Percentiles rank a stretch among this genome's conserved stretches.
Conservation (phyloP, 139 green algal genomes). For the Auxenochlorella pyrenoidosa region DNA sequence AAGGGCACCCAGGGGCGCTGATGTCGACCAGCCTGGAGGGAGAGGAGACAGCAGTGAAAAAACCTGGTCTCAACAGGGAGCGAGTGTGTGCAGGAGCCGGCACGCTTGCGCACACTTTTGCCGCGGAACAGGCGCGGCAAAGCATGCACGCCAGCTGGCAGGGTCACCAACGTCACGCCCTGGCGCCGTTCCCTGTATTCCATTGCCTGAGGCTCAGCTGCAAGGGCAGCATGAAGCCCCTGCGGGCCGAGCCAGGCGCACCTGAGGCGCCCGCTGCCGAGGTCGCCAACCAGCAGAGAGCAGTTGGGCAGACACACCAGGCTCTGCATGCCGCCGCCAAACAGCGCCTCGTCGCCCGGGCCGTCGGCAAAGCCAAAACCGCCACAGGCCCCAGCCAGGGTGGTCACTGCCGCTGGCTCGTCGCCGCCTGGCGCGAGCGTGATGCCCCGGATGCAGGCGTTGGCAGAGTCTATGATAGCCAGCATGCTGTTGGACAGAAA, state of each 20-base stretch:
- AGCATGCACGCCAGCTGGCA: no score
- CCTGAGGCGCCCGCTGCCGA: slow-evolving; percentile 2
- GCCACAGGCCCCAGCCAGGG: neutral
- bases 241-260: neutral
- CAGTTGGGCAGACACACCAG: slow-evolving; percentile 16
- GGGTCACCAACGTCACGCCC: no score
- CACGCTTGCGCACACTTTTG: no score
- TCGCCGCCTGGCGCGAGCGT: no score
- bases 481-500: neutral
- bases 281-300: neutral
- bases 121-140: no score
- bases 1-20: no score
- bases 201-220: no score
- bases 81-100: no score
- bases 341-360: neutral
- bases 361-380: neutral
- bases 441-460: slow-evolving; percentile 3
- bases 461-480: neutral
- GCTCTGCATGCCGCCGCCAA: neutral
- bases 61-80: no score
- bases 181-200: no score
- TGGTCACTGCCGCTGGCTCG: neutral
- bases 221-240: neutral
- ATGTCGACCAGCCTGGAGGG: neutral
- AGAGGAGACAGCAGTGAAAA: no score